Base-by-base conservation (phyloP, 2,329 filamentous ascomycete genomes). In the Verticillium nubilum region DNA sequence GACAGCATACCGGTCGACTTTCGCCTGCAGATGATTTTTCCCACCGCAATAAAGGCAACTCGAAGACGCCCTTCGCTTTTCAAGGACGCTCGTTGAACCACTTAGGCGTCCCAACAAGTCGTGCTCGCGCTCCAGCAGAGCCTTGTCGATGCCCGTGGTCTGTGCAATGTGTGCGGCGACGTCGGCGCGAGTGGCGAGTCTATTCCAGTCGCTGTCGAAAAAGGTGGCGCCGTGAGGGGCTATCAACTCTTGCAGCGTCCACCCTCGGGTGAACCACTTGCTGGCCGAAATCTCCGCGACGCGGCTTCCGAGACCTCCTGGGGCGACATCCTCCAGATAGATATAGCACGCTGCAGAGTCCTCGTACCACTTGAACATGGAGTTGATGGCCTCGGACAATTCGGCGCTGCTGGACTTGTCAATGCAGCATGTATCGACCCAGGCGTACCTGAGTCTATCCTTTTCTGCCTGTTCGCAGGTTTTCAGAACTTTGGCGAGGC, bases 221-320 rank as follows among this genome's bases (percentile, higher is more conserved):
- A 70, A 71, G 26, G 62, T 59, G 12, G 70, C 37, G 1, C 63
- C 27, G 1, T 26, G 55, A 0, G 69, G 66, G 1, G 67, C 68
- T 9, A 70, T 61, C 12, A 70, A 66, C 58, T 61, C 59, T 60
- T 58, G 63, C 29, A 64, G 60, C 63, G 60, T 62, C 62, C 62
- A 62, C 29, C 60, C 62, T 12, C 62, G 60, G 15, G 56, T 60
- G 31, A 63, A 62, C 62, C 62, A 63, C 23, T 54, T 54, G 4
- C 58, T 59, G 33, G 13, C 13, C 31, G 33, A 47, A 2, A 27
- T n/a, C 2, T n/a, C 19, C 15, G 17, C 13, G 5, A 47, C 19
- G 13, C 9, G 5, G 3, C n/a, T 23, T 19, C 2, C 7, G n/a
- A 6, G 15, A 23, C 42, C 5, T 13, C n/a, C 13, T 3, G 23